Evolutionary conservation across 208 protist species (phyloP), one percentile per base, ranked within the genome.

Genomic region (Crithidia fasciculata): DNA sequence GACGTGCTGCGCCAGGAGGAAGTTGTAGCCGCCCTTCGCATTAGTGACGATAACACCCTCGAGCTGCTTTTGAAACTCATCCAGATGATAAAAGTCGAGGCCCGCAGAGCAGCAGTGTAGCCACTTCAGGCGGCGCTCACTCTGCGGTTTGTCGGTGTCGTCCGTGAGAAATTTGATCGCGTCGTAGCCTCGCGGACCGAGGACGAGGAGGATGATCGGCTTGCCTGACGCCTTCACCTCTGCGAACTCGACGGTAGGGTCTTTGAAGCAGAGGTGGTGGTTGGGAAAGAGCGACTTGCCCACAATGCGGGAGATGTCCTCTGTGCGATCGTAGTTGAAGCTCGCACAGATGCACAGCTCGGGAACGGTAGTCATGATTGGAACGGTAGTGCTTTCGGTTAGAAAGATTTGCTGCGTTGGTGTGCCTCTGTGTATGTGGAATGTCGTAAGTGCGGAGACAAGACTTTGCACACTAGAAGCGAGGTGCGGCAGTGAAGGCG

Each of bases 51-150:
- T 82, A 54, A 93, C 82, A 52, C 69, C 71, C 12, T 47, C 40
- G n/a, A 92, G 41, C 49, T 88, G 61, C 39, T 76, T 58, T 44
- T 69, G 44, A 12, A 91, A 62, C 6, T 82, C 69, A 9, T 39
- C 13, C 44, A 90, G 68, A 6, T 61, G 39, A 62, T 86, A 91
- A 6, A 76, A 76, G 66, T 95, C 88, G 39, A 93, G 76, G 18
- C 90, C 90, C 16, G 87, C 82, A 58, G 79, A 76, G 19, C 90
- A 49, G 54, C 84, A 89, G 85, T 95, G 85, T 13, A 93, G 80
- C 63, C 79, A 90, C 50, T 68, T 72, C 5, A 92, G 78, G 37
- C 87, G 87, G 13, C 87, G 84, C 58, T 72, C 41, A 18, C 62
- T 40, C 37, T 47, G 66, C 19, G 82, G 73, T 5, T 56, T 68